These are phyloP conservation scores for Kodamaea ohmeri DNA, from an alignment of 1,139 yeast species.

Conservation along the genomic window DNA sequence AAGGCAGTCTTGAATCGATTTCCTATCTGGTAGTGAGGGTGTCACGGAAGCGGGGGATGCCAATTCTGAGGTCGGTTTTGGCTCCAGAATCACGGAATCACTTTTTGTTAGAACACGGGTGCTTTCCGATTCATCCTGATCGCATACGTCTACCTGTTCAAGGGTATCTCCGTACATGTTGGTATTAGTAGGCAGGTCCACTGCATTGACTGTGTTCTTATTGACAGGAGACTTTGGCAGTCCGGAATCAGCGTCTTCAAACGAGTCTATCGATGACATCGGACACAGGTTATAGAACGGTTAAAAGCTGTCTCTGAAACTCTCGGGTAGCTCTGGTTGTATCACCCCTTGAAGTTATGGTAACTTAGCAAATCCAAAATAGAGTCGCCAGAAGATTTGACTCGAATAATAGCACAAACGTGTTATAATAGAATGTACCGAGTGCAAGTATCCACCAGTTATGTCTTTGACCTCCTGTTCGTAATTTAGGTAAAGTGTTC, in stretches of 20 bases:
- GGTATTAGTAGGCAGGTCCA: slow-evolving; percentile 1
- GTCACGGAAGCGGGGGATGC: slow-evolving; percentile 11
- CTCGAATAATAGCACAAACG: no score
- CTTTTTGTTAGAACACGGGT: slow-evolving; percentile 2
- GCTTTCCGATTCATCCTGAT: slow-evolving; percentile 6
- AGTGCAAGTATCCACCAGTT: no score
- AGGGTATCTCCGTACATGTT: no score
- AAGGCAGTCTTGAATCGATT: slow-evolving; percentile 30
- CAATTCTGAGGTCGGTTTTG: neutral
- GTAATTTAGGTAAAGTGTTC: neutral
- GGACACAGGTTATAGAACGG: neutral
- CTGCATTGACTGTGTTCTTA: neutral
- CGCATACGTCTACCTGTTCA: neutral
- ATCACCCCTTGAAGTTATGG: no score
- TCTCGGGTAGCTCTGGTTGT: no score
- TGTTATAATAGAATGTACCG: no score
- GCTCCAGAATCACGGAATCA: slow-evolving; percentile 1
- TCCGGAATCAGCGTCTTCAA: slow-evolving; percentile 20
- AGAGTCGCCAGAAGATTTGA: no score
- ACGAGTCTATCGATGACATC: slow-evolving; percentile 20
- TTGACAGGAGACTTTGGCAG: neutral
- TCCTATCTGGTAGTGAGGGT: slow-evolving; percentile 28
- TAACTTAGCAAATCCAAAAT: no score
- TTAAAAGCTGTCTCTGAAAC: no score
- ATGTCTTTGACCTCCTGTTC: neutral